Conservation (phyloP, 345 rosid genomes). For the Salix exigua region DNA sequence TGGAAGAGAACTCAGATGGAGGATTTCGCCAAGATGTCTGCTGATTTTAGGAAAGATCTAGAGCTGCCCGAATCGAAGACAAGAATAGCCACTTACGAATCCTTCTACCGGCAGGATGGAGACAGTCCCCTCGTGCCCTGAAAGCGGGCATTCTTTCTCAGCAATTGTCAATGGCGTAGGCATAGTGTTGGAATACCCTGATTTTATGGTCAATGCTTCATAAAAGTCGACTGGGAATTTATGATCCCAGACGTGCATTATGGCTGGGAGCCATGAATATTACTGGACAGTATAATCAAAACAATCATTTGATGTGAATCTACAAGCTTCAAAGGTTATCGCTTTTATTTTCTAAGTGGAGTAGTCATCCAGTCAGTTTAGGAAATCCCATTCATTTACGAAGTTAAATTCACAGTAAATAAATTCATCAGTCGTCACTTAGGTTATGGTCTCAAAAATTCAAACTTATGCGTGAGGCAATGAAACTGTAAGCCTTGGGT, state of each 20-base stretch:
- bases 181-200: neutral
- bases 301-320: neutral
- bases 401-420: neutral
- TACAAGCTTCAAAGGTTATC: neutral
- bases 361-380: neutral
- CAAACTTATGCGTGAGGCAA: no score
- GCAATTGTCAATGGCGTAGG: neutral
- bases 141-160: neutral
- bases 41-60: constrained; percentile 52
- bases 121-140: constrained; percentile 5
- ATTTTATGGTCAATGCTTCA: neutral
- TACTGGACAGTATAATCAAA: neutral
- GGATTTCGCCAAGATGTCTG: constrained; percentile 57
- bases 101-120: constrained; percentile 42
- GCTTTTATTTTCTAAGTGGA: neutral
- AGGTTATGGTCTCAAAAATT: no score
- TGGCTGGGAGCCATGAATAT: no score
- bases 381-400: neutral
- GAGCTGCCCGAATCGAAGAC: constrained; percentile 69
- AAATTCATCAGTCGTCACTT: neutral
- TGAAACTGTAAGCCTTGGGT: neutral
- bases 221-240: neutral
- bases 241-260: neutral
- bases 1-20: constrained; percentile 55
- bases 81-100: constrained; percentile 56